Evolutionary conservation across 2,329 filamentous ascomycete genomes (phyloP), one percentile per base, ranked within the genome.

Genomic region (Ophiostoma angusticollis): DNA sequence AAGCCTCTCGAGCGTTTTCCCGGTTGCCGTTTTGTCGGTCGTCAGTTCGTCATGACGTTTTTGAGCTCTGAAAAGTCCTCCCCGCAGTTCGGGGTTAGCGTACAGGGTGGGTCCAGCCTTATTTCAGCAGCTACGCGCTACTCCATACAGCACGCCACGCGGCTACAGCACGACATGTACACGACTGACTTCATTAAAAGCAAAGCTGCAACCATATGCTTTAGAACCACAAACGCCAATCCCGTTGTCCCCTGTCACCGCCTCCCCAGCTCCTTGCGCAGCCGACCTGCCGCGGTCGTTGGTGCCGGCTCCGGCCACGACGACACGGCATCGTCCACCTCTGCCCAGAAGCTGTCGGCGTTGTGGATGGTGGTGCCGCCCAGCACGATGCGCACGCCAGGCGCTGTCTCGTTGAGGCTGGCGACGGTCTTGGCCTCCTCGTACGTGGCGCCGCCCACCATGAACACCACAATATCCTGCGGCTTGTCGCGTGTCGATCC

Each of bases 391-490:
- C 91, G 74, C 9, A 96, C 72, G 0, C 91, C 91, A 0, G 87
- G 87, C 9, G 83, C 83, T 41, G 80, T 84, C 14, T 86, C 86
- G 61, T 98, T 98, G 43, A 98, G 78, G 49, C 87, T 78, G n/a
- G 91, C 85, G 28, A 96, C 77, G 70, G 85, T 86, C 64, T 94
- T 95, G 6, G 91, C 87, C 59, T 98, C 91, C 58, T 98, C 91
- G 53, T 95, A 98, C 0, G 91, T 98, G 14, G 81, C 78, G 3
- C 91, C 91, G 6, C 91, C 91, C 18, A 95, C 70, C 54, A 98
- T 87, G 55, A 98, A 98, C 7, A 98, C 74, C 31, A 98, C 74
- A 29, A 98, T 82, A 55, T 98, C 93, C 57, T 98, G 91, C 4
- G 91, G 91, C 57, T 96, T 96, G 54, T 98, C 93, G 46, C 81